These are phyloP conservation scores for Earliella scabrosa DNA, from an alignment of 1,284 basidiomycete species.

Conservation along the genomic window DNA sequence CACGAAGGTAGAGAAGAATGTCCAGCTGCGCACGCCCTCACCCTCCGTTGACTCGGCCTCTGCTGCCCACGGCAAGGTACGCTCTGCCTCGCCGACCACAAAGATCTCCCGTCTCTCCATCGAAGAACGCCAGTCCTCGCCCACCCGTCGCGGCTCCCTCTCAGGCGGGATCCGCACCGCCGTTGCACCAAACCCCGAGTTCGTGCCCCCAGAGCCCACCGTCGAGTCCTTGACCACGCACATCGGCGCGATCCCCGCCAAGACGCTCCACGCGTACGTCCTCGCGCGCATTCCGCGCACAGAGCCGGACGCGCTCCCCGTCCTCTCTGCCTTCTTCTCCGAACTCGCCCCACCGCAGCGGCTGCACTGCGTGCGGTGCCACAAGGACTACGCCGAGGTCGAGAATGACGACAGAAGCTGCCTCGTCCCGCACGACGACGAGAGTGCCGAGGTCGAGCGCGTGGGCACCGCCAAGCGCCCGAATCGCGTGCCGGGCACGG, in stretches of 20 bases:
- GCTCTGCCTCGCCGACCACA: constrained; percentile 29
- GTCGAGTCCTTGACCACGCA: constrained; percentile 51
- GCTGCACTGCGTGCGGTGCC: constrained; percentile 75
- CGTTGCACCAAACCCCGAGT: constrained; percentile 15
- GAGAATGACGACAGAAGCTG: constrained; percentile 43
- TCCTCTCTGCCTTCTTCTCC: constrained; percentile 59
- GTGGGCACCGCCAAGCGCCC: constrained; percentile 36
- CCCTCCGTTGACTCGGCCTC: constrained; percentile 47
- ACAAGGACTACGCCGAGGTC: constrained; percentile 49
- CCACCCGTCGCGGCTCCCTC: constrained; percentile 23
- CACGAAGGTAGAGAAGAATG: constrained; percentile 24
- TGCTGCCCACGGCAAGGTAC: constrained; percentile 32
- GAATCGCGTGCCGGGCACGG: constrained; percentile 24
- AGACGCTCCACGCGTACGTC: constrained; percentile 66
- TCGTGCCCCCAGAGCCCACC: constrained; percentile 33
- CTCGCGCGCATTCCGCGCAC: constrained; percentile 49
- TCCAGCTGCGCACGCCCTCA: constrained; percentile 55
- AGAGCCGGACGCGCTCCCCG: constrained; percentile 36
- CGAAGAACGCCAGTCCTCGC: constrained; percentile 25
- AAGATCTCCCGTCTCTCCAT: constrained; percentile 30
- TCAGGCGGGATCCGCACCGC: constrained; percentile 10
- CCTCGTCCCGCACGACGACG: constrained; percentile 58
- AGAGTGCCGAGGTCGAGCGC: constrained; percentile 54
- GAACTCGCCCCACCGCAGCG: constrained; percentile 63
- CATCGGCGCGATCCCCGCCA: constrained; percentile 64